Base-by-base conservation (phyloP, 1,284 basidiomycete species). In the Heterobasidion irregulare region DNA sequence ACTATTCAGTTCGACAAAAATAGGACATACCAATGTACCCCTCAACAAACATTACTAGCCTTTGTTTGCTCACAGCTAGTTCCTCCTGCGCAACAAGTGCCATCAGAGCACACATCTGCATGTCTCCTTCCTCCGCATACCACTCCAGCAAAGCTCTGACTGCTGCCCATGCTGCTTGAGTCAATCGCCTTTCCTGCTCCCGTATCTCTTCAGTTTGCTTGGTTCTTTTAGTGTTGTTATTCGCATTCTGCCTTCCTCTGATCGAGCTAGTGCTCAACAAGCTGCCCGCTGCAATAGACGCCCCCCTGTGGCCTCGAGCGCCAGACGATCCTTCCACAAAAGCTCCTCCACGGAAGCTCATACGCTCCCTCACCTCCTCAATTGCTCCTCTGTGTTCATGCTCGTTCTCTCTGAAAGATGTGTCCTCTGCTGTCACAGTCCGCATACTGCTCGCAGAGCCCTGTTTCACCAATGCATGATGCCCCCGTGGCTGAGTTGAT, bases 61-160 rank as follows among this genome's bases (percentile, higher is more conserved):
- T 72, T 52, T 64, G 64, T 34, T 67, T 65, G 5, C 69, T 64
- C 9, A 89, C 66, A 18, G 64, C 61, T 34, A 91, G 69, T 63
- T 89, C 84, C 47, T 72, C 60, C 0, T 75, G 70, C 9, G 80
- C 84, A 19, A 89, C 70, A 2, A 86, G 64, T 2, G 80, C 73
- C 16, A 91, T 63, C 74, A 86, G 79, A 2, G 85, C 80, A 66
- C 88, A 89, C 74, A 82, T 86, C 63, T 90, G 88, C 0, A 89
- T 71, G 61, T 91, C 82, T 5, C 89, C 88, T 70, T 80, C 70
- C 56, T 86, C 83, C 1, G 79, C 79, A 61, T 82, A 80, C n/a
- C 70, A 69, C 56, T 88, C 83, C 43, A 90, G 59, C 1, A 76
- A 73, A 50, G 80, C 76, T 35, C 75, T 69, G 59, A 89, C 61